Conservation (phyloP, 495 filamentous ascomycete species). For the Penicillium atrosanguineum region DNA sequence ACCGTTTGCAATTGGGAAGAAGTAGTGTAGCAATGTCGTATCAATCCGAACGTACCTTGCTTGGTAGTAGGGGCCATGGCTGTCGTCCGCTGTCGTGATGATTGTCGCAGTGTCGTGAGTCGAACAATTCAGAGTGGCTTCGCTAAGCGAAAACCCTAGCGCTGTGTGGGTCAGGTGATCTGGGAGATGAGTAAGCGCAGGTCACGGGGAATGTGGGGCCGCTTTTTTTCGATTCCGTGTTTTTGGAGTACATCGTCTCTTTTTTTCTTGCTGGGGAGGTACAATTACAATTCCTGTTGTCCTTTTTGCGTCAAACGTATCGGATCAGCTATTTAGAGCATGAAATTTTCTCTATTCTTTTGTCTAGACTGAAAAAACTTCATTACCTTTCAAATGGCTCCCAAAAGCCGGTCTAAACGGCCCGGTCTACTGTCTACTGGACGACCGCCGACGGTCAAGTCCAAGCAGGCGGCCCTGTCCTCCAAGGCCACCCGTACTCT, state of each 20-base stretch:
- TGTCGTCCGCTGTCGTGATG: conserved; percentile 53
- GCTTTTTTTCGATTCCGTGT: conserved; percentile 1
- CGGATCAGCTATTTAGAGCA: not conserved
- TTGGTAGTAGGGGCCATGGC: conserved; percentile 76
- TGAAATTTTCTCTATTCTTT: not conserved
- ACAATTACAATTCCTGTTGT: not conserved
- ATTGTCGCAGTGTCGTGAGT: conserved; percentile 44
- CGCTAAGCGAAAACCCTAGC: conserved; percentile 49
- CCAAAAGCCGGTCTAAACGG: conserved; percentile 34
- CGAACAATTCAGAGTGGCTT: conserved; percentile 44
- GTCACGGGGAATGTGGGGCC: conserved; percentile 5
- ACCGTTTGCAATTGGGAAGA: conserved; percentile 30
- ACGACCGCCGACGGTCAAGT: conserved; percentile 58
- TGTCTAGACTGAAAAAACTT: not conserved
- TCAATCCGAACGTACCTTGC: conserved; percentile 58
- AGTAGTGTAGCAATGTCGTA: conserved; percentile 11
- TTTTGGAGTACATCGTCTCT: not conserved
- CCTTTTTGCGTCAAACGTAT: not conserved
- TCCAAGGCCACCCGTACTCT: conserved; percentile 75
- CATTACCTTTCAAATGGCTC: conserved; percentile 4
- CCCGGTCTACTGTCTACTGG: conserved; percentile 61
- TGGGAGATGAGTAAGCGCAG: conserved; percentile 15
- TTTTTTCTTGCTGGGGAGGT: not conserved
- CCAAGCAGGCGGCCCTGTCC: conserved; percentile 61
- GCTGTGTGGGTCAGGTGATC: conserved; percentile 52